Conservation (phyloP, 345 rosid genomes). For the Erodium maritimum region DNA sequence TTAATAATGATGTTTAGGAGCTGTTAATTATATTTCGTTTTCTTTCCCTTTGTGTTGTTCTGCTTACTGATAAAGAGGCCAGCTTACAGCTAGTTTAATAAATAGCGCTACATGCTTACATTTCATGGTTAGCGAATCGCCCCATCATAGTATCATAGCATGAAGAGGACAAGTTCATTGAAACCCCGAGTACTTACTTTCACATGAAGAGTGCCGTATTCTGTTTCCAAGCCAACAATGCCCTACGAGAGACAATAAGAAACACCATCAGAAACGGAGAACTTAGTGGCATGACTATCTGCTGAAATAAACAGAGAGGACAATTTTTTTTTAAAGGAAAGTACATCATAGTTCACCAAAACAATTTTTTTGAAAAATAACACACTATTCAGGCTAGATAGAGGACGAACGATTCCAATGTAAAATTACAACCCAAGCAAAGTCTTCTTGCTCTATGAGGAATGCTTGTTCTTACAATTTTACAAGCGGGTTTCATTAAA, state of each 20-base stretch:
- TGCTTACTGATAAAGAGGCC: background rate
- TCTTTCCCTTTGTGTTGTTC: background rate
- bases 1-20: too few relatives aligned
- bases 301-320: too few relatives aligned
- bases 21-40: too few relatives aligned
- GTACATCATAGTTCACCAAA: too few relatives aligned
- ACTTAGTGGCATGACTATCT: background rate
- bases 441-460: background rate
- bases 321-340: too few relatives aligned
- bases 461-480: background rate
- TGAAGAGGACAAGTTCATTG: background rate
- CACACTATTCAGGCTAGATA: too few relatives aligned
- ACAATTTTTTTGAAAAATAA: too few relatives aligned
- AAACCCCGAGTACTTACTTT: constrained; percentile 39
- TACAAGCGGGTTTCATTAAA: background rate
- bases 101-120: too few relatives aligned
- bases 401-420: too few relatives aligned
- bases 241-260: constrained; percentile 35
- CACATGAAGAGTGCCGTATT: constrained; percentile 63
- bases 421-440: too few relatives aligned
- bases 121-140: background rate
- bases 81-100: too few relatives aligned
- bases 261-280: background rate
- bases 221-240: constrained; percentile 68
- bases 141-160: background rate